Evolutionary conservation across 2,329 filamentous ascomycete species (phyloP), one percentile per base, ranked within the genome.

Genomic region (Aspergillus quadricinctus): DNA sequence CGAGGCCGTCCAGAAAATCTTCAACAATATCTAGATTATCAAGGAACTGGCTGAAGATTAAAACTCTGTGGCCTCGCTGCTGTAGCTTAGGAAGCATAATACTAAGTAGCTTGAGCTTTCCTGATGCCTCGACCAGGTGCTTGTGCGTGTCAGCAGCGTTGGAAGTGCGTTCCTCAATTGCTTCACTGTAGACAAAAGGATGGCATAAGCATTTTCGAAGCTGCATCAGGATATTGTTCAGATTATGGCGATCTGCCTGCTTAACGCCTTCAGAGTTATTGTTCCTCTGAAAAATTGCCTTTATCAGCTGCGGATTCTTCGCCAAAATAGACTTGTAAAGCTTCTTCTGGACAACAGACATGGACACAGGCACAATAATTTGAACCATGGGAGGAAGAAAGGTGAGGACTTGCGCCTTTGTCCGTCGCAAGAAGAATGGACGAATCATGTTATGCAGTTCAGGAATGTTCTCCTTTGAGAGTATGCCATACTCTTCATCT

Each of bases 221-320:
- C 72, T 99, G 94, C 83, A 97, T 91, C 46, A 99, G 75, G 41
- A 99, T 96, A 65, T 99, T 99, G 80, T 88, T 96, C 56, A 97
- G 76, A 60, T 86, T 93, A 45, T 89, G 87, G 5, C 88, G 84
- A 57, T 97, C 92, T 17, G 81, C 82, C 28, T 81, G 79, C 65
- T 87, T 89, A 50, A 91, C 23, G 4, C 48, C 25, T 28, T 59
- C 63, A 49, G 72, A 76, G 60, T 82, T 85, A 48, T 80, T 80
- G 35, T 87, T 83, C 6, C 85, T 86, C 65, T 73, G 72, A 61
- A 97, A 92, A 48, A 99, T 91, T 0, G 92, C 85, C 62, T 88
- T 88, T 69, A 99, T 92, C 8, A 99, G 81, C 53, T 95, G 84
- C 0, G 92, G 89, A 59, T 95, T 96, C 72, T 95, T 94, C 14